A percentile compares a stretch with the other conserved stretches of the same genome.
phyloP scores from a whole-genome alignment of 108 stramenopile species.

The Skeletonema grethae region DNA sequence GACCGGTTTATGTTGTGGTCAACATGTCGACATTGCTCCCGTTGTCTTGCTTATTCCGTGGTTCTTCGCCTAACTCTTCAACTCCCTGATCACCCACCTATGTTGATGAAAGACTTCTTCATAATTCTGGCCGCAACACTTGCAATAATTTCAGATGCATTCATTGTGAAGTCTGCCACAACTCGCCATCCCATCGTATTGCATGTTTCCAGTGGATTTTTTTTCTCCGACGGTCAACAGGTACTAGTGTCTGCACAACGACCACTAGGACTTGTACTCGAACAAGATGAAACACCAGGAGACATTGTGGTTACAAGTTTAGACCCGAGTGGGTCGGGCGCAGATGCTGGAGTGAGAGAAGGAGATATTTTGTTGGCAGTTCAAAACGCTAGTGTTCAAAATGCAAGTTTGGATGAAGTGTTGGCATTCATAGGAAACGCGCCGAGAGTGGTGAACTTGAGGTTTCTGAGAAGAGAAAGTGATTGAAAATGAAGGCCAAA shows the following conservation, averaged over 20 bases:
- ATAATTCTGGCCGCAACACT: no score
- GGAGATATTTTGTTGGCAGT: slow-evolving; percentile 60
- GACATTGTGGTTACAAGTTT: slow-evolving; percentile 43
- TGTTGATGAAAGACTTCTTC: no score
- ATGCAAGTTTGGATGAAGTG: slow-evolving; percentile 49
- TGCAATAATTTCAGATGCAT: background rate
- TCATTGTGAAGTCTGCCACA: background rate
- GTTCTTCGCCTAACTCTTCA: no score
- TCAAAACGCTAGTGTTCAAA: slow-evolving; percentile 54
- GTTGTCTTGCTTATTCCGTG: no score
- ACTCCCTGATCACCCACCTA: no score
- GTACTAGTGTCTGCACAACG: slow-evolving; percentile 62
- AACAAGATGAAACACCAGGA: slow-evolving; percentile 43
- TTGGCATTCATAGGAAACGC: slow-evolving; percentile 49
- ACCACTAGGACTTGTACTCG: slow-evolving; percentile 60
- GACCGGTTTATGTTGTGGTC: no score
- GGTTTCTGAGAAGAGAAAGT: slow-evolving; percentile 28
- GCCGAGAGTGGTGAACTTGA: slow-evolving; percentile 57
- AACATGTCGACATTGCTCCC: no score
- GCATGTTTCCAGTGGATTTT: slow-evolving; percentile 41
- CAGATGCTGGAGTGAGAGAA: slow-evolving; percentile 45
- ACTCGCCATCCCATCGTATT: background rate
- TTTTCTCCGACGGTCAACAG: slow-evolving; percentile 63
- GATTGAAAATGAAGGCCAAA: no score
- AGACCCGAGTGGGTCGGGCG: slow-evolving; percentile 44